These are phyloP conservation scores for Saxispiralis lemnorum DNA, from an alignment of 495 filamentous ascomycete genomes.

Conservation along the genomic window DNA sequence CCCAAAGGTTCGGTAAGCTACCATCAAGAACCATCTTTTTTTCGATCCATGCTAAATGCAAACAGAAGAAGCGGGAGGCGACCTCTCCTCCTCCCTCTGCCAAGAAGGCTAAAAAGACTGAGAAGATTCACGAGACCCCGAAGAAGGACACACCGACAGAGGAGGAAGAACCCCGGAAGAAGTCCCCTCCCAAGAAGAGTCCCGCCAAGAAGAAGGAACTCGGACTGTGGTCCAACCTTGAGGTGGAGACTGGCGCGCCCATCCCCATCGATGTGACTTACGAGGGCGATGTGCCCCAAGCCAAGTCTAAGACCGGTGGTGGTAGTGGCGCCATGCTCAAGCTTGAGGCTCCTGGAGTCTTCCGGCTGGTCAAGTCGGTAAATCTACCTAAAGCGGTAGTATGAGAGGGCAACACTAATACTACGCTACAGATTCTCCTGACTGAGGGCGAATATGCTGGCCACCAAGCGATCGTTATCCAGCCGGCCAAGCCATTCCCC, in stretches of 20 bases:
- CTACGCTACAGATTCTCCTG: slow-evolving; percentile 1
- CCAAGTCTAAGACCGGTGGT: slow-evolving; percentile 3
- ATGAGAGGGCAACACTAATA: too few relatives aligned
- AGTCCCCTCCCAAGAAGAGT: slow-evolving; percentile 2
- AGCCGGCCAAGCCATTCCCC: slow-evolving; percentile 11
- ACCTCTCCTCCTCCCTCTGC: too few relatives aligned
- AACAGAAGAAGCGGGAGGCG: too few relatives aligned
- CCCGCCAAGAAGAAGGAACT: slow-evolving; percentile 11
- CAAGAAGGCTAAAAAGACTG: too few relatives aligned
- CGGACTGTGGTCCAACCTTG: neutral
- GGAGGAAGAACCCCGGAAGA: neutral
- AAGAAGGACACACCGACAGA: slow-evolving; percentile 1
- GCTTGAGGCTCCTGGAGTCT: slow-evolving; percentile 8
- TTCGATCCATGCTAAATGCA: too few relatives aligned
- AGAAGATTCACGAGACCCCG: too few relatives aligned
- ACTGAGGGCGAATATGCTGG: slow-evolving; percentile 10
- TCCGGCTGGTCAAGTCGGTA: slow-evolving; percentile 11
- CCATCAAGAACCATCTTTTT: too few relatives aligned
- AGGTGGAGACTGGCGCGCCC: neutral
- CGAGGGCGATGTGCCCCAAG: slow-evolving; percentile 5
- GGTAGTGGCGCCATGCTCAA: slow-evolving; percentile 5
- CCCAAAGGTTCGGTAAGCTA: too few relatives aligned
- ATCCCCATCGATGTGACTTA: slow-evolving; percentile 8
- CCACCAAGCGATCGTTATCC: slow-evolving; percentile 11
- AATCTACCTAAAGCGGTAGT: slow-evolving; percentile 2